Evolutionary conservation across 345 rosid genomes (phyloP).

Genomic region (Melastoma malabathricum): DNA sequence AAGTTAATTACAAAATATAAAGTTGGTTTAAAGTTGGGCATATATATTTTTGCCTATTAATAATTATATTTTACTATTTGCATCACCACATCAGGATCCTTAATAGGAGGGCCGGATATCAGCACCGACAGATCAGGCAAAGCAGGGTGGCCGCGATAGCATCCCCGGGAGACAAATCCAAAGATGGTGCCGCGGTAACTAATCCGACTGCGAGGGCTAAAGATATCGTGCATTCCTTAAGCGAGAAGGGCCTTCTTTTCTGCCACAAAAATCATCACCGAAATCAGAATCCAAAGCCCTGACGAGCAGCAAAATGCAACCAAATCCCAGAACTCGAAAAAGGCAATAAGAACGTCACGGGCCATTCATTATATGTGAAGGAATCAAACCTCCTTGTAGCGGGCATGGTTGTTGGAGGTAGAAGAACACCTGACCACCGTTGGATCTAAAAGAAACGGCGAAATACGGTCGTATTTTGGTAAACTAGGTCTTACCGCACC

Average conservation of each 20-base stretch:
- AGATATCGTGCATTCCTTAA: constrained; percentile 75
- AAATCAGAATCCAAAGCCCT: neutral
- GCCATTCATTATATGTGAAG: too few relatives aligned
- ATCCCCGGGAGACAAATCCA: constrained; percentile 22
- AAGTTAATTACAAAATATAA: too few relatives aligned
- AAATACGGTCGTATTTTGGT: too few relatives aligned
- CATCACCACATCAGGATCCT: constrained; percentile 84
- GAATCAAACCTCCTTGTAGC: too few relatives aligned
- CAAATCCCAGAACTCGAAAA: too few relatives aligned
- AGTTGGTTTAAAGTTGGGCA: too few relatives aligned
- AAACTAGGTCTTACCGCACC: too few relatives aligned
- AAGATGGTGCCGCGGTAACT: constrained; percentile 39
- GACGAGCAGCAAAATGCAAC: too few relatives aligned
- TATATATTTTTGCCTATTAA: too few relatives aligned
- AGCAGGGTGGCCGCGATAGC: constrained; percentile 45
- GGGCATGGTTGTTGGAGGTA: neutral
- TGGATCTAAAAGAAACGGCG: too few relatives aligned
- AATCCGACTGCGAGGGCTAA: constrained; percentile 60
- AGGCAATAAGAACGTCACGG: too few relatives aligned
- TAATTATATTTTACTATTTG: too few relatives aligned
- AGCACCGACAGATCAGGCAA: constrained; percentile 66
- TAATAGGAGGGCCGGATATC: constrained; percentile 93
- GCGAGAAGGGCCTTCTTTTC: constrained; percentile 34
- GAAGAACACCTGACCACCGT: constrained; percentile 19
- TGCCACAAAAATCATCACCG: constrained; percentile 17